A percentile compares a stretch with the other conserved stretches of the same genome.
Conservation (phyloP, 2,329 filamentous ascomycete species). For the Intubia oerlemansii region DNA sequence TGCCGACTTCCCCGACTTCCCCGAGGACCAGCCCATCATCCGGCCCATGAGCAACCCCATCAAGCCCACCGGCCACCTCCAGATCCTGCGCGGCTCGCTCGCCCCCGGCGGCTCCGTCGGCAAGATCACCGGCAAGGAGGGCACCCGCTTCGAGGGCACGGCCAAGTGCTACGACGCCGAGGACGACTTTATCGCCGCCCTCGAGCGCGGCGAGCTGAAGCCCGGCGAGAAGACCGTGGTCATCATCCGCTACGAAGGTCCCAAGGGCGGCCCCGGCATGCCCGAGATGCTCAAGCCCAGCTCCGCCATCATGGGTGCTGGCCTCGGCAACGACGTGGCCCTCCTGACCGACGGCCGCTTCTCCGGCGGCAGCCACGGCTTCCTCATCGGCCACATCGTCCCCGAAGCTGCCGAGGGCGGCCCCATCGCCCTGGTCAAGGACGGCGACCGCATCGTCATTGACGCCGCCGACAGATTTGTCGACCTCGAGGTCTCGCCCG, state of each 20-base stretch:
- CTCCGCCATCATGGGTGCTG: slow-evolving; percentile 80
- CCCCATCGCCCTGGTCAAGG: slow-evolving; percentile 60
- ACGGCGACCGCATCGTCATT: slow-evolving; percentile 65
- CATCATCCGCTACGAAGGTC: slow-evolving; percentile 82
- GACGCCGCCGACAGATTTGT: slow-evolving; percentile 56
- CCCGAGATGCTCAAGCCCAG: slow-evolving; percentile 89
- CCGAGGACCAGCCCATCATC: slow-evolving; percentile 62
- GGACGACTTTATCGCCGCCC: slow-evolving; percentile 53
- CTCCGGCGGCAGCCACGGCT: slow-evolving; percentile 66
- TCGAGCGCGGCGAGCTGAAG: slow-evolving; percentile 59
- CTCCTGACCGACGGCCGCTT: slow-evolving; percentile 58
- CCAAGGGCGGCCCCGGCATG: slow-evolving; percentile 86
- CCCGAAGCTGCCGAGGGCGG: slow-evolving; percentile 74
- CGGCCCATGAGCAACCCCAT: slow-evolving; percentile 63
- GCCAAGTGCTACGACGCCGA: slow-evolving; percentile 75
- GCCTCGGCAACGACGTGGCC: slow-evolving; percentile 54
- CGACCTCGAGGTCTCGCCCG: slow-evolving; percentile 43
- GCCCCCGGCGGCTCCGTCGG: slow-evolving; percentile 74
- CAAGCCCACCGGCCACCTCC: slow-evolving; percentile 70
- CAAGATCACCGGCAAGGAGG: slow-evolving; percentile 90
- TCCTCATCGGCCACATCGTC: slow-evolving; percentile 73
- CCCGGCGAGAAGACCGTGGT: slow-evolving; percentile 76
- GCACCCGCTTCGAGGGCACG: slow-evolving; percentile 59
- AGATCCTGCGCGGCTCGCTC: slow-evolving; percentile 69
- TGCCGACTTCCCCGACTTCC: slow-evolving; percentile 49